Base-by-base conservation (phyloP, 352 stramenopile genomes). In the Globisporangium barbulae region DNA sequence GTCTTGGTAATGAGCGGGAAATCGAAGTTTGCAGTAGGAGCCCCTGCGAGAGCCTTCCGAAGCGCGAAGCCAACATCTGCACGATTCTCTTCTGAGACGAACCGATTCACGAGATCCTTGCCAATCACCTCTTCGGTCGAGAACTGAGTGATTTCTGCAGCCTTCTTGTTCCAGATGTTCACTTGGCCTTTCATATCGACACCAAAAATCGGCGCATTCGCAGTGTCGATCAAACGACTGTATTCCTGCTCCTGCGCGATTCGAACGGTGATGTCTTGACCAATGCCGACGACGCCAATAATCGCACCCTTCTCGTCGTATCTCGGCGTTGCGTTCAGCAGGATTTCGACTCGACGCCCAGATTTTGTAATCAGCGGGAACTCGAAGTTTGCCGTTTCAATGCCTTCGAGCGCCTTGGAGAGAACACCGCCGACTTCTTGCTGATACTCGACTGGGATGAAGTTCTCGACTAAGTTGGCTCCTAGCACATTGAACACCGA, bases 151-250 rank as follows among this genome's bases (percentile, higher is more conserved):
- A 92, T 86, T 17, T 85, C 86, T 15, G 81, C 78, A 5, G 84
- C 88, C 66, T 94, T 96, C 28, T 93, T 79, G 67, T 98, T 93
- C 85, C 85, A 93, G 53, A 91, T 89, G 25, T 89, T 93, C 39
- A 93, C 80, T 5, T 73, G 62, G 12, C 72, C 75, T 5, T 95
- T 77, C 12, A 64, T 73, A 47, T 96, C 84, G 15, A 94, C 76
- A 45, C 85, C 88, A 49, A 96, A 93, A 6, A 79, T 84, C 9
- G 71, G 75, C 12, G 66, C 72, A 30, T 77, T 84, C 4, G 74
- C 78, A 2, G 78, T 79, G 56, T 76, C 65, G 39, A 94, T 89
- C 5, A 93, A 59, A 3, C 79, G 61, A 31, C 74, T 80, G 21
- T 81, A 85, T 61, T 90, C 78, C 37, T 88, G 73, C 30, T 95